Conservation (phyloP, 129 eudicot genomes). For the Artemisia tridentata region DNA sequence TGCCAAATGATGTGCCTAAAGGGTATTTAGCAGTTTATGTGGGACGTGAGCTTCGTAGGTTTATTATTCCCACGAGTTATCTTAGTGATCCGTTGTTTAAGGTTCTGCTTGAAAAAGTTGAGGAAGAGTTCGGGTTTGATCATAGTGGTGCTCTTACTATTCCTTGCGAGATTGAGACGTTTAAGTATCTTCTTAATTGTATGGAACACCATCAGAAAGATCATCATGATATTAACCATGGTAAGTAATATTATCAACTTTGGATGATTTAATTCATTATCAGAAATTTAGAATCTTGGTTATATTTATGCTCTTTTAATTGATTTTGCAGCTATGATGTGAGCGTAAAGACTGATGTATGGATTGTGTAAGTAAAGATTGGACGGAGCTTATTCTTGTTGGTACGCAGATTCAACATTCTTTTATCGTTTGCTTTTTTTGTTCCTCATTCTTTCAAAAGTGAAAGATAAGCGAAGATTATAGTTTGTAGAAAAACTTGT, state of each 20-base stretch:
- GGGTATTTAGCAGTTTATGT: constrained; percentile 88
- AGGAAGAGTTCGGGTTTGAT: constrained; percentile 87
- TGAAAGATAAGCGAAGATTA: constrained; percentile 19
- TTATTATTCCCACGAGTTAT: constrained; percentile 81
- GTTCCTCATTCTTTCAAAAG: constrained; percentile 26
- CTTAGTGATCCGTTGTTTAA: constrained; percentile 79
- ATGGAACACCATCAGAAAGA: constrained; percentile 74
- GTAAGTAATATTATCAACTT: background rate
- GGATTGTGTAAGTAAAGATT: background rate
- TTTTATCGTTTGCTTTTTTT: constrained; percentile 20
- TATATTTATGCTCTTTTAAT: background rate
- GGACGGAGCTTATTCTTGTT: constrained; percentile 23
- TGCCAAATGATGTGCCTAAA: constrained; percentile 73
- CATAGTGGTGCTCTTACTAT: constrained; percentile 86
- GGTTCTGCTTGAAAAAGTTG: constrained; percentile 79
- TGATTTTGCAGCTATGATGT: constrained; percentile 35
- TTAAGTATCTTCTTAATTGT: constrained; percentile 82
- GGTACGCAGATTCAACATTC: constrained; percentile 37
- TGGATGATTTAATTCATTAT: background rate
- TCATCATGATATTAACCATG: constrained; percentile 23
- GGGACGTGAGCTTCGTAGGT: constrained; percentile 82
- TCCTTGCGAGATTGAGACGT: constrained; percentile 94
- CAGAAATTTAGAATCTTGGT: background rate
- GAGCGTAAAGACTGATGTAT: constrained; percentile 19
- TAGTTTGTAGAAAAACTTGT: constrained; percentile 23